Evolutionary conservation across 2,329 filamentous ascomycete genomes (phyloP).

Genomic region (Bipolaris bicolor): DNA sequence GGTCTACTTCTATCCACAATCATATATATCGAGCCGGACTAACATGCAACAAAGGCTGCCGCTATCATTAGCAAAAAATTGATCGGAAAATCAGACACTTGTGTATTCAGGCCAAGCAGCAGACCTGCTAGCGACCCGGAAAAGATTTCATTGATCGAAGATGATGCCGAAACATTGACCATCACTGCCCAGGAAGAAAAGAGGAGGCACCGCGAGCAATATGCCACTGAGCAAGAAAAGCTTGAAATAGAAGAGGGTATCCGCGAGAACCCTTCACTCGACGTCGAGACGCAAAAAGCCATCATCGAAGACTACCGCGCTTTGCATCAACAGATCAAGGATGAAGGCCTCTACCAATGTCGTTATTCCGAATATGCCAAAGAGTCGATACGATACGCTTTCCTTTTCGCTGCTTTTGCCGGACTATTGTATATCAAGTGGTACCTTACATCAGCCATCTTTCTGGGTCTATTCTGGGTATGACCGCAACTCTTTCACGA

Average conservation of each 20-base stretch:
- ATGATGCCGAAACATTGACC: conserved; percentile 12
- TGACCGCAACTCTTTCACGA: not conserved
- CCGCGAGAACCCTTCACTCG: conserved; percentile 58
- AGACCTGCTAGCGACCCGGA: conserved; percentile 26
- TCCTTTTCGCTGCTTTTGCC: conserved; percentile 59
- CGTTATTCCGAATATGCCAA: conserved; percentile 64
- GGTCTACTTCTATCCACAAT: conserved; percentile 20
- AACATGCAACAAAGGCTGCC: conserved; percentile 31
- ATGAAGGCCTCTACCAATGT: conserved; percentile 65
- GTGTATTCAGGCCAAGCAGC: conserved; percentile 28
- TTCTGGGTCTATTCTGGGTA: conserved; percentile 68
- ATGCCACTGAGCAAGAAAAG: conserved; percentile 44
- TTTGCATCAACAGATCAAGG: conserved; percentile 62
- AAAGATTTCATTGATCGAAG: conserved; percentile 29
- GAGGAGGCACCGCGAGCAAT: conserved; percentile 34
- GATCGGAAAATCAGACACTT: conserved; percentile 25
- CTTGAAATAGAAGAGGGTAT: conserved; percentile 48
- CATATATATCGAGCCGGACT: conserved; percentile 17
- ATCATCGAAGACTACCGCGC: conserved; percentile 63
- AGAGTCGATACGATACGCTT: conserved; percentile 62
- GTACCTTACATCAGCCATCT: conserved; percentile 64
- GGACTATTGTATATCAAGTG: conserved; percentile 57
- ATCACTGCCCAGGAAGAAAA: conserved; percentile 21
- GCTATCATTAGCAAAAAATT: conserved; percentile 36
- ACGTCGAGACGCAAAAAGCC: conserved; percentile 59